phyloP scores from a whole-genome alignment of 1,139 yeast genomes.

The Sugiyamaella novakii region DNA sequence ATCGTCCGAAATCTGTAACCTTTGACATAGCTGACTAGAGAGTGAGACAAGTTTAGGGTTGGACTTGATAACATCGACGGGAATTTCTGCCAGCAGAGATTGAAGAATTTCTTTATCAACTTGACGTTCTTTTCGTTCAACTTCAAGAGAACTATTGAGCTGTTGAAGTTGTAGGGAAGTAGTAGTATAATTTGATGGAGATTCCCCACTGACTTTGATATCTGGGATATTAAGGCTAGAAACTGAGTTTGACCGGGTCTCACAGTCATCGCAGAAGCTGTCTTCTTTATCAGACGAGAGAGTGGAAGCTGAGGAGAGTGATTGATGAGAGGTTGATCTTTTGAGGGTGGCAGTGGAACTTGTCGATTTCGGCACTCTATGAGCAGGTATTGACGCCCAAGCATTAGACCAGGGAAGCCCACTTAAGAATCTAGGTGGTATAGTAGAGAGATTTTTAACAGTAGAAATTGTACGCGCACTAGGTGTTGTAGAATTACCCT shows the following conservation, averaged over 20 bases:
- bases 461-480: neutral
- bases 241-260: neutral
- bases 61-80: slow-evolving; percentile 10
- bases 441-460: slow-evolving; percentile 11
- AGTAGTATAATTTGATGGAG: too few relatives aligned
- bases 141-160: slow-evolving; percentile 14
- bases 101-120: slow-evolving; percentile 22
- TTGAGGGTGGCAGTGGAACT: neutral
- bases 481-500: neutral
- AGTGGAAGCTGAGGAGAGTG: slow-evolving; percentile 3
- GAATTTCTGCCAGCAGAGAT: slow-evolving; percentile 18
- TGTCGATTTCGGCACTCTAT: too few relatives aligned
- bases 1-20: slow-evolving; percentile 17
- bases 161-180: neutral
- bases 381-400: neutral
- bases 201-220: neutral
- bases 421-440: slow-evolving; percentile 13
- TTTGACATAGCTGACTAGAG: slow-evolving; percentile 17
- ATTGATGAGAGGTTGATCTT: neutral
- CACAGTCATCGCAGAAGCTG: neutral
- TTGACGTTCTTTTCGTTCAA: slow-evolving; percentile 24
- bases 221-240: neutral
- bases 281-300: slow-evolving; percentile 3
- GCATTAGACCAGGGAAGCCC: neutral
- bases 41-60: slow-evolving; percentile 8